Conservation (phyloP, 495 filamentous ascomycete species). For the Aspergillus ostianus region DNA sequence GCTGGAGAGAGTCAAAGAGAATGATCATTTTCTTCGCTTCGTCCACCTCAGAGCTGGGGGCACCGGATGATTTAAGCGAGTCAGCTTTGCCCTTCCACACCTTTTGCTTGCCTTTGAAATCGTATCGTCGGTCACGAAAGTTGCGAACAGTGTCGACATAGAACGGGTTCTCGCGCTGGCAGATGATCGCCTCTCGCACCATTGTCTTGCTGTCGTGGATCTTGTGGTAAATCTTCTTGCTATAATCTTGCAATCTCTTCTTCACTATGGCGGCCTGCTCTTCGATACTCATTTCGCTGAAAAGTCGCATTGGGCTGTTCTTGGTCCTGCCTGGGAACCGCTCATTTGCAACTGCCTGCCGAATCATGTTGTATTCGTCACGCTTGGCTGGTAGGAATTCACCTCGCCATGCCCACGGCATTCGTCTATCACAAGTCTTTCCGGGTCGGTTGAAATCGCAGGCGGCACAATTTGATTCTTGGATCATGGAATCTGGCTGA, state of each 20-base stretch:
- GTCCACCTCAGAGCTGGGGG: slow-evolving; percentile 73
- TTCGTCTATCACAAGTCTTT: slow-evolving; percentile 90
- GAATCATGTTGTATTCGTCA: slow-evolving; percentile 99
- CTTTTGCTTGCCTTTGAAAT: slow-evolving; percentile 98
- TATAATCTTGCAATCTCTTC: slow-evolving; percentile 88
- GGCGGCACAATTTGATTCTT: slow-evolving; percentile 92
- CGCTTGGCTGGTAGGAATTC: slow-evolving; percentile 95
- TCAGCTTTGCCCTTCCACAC: slow-evolving; percentile 98
- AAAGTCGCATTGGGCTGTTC: slow-evolving; percentile 67
- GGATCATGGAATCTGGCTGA: slow-evolving; percentile 96
- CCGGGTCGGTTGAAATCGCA: slow-evolving; percentile 98
- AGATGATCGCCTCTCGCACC: slow-evolving; percentile 94
- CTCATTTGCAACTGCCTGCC: slow-evolving; percentile 89
- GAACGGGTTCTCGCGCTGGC: slow-evolving; percentile 97
- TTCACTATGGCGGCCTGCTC: slow-evolving; percentile 81
- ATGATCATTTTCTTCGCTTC: slow-evolving; percentile 98
- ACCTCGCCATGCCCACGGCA: slow-evolving; percentile 98
- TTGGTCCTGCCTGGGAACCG: slow-evolving; percentile 75
- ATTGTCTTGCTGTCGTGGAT: slow-evolving; percentile 95
- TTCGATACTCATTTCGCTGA: slow-evolving; percentile 75
- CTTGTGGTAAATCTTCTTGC: slow-evolving; percentile 99
- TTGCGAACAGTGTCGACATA: slow-evolving; percentile 95
- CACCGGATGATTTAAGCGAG: slow-evolving; percentile 76
- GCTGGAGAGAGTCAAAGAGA: slow-evolving; percentile 90
- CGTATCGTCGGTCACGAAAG: slow-evolving; percentile 94